Evolutionary conservation across 2,329 filamentous ascomycete genomes (phyloP).

Genomic region (Diaporthe capsici): DNA sequence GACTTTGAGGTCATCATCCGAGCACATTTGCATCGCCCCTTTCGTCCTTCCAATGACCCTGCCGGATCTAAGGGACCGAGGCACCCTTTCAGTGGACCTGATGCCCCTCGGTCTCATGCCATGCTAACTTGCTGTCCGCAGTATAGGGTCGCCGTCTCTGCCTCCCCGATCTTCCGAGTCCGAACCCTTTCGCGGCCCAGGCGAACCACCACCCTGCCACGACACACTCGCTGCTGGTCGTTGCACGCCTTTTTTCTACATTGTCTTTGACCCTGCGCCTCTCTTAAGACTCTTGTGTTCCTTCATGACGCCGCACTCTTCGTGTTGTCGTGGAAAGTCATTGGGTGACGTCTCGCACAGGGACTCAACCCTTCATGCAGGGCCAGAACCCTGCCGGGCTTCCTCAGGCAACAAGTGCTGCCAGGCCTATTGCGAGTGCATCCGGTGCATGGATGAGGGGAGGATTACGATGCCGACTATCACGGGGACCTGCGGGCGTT

Average conservation of each 20-base stretch:
- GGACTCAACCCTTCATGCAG: conserved; percentile 9
- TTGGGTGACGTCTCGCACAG: not conserved
- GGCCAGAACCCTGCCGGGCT: not conserved
- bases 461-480: not conserved
- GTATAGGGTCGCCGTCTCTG: not conserved
- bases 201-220: conserved; percentile 4
- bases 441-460: not conserved
- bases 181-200: not conserved
- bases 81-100: not conserved
- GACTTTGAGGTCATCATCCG: not conserved
- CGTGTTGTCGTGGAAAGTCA: not conserved
- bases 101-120: not conserved
- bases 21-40: not conserved
- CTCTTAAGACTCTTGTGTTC: not conserved
- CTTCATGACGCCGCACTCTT: not conserved
- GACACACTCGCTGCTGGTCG: not conserved
- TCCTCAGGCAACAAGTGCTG: not conserved
- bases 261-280: not conserved
- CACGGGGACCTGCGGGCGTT: not conserved
- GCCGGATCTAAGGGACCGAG: not conserved
- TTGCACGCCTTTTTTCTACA: conserved; percentile 12
- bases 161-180: not conserved
- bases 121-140: not conserved
- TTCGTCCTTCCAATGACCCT: not conserved
- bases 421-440: not conserved